Conservation (phyloP, 768 basidiomycete genomes). For the Tylopilus subfusipes region DNA sequence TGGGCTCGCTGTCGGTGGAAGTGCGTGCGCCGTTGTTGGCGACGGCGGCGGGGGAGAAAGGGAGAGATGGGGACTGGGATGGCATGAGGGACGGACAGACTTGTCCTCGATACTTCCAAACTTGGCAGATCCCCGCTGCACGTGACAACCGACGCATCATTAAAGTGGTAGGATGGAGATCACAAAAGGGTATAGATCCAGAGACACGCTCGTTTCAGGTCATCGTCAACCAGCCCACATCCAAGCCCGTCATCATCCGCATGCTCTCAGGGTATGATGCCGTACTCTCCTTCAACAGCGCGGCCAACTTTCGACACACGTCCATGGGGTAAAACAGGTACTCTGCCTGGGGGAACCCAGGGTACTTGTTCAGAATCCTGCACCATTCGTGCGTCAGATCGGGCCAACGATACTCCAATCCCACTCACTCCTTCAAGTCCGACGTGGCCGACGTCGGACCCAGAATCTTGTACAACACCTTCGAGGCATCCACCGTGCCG, state of each 20-base stretch:
- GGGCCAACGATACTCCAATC: neutral
- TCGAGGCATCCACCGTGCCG: conserved; percentile 66
- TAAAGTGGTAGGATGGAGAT: too few species aligned
- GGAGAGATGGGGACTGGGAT: conserved; percentile 29
- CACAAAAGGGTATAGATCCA: too few species aligned
- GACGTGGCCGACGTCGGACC: conserved; percentile 48
- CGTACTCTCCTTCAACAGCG: conserved; percentile 73
- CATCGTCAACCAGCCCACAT: conserved; percentile 70
- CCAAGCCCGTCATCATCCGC: conserved; percentile 75
- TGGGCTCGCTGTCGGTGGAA: conserved; percentile 45
- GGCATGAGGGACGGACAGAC: conserved; percentile 16
- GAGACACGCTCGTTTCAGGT: conserved; percentile 2
- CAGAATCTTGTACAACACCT: conserved; percentile 81
- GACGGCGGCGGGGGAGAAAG: conserved; percentile 29
- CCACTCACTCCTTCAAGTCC: conserved; percentile 28
- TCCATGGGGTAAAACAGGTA: conserved; percentile 78
- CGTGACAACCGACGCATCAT: conserved; percentile 12
- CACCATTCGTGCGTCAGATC: neutral
- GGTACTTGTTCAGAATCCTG: conserved; percentile 65
- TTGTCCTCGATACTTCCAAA: conserved; percentile 14
- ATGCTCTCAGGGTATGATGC: conserved; percentile 68
- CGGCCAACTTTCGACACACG: conserved; percentile 69
- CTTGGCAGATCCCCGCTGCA: conserved; percentile 4
- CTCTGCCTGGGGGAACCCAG: conserved; percentile 86
- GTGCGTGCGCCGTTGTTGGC: conserved; percentile 25